Evolutionary conservation across 2,329 filamentous ascomycete genomes (phyloP), one percentile per base, ranked within the genome.

Genomic region (Colletotrichum siamense): DNA sequence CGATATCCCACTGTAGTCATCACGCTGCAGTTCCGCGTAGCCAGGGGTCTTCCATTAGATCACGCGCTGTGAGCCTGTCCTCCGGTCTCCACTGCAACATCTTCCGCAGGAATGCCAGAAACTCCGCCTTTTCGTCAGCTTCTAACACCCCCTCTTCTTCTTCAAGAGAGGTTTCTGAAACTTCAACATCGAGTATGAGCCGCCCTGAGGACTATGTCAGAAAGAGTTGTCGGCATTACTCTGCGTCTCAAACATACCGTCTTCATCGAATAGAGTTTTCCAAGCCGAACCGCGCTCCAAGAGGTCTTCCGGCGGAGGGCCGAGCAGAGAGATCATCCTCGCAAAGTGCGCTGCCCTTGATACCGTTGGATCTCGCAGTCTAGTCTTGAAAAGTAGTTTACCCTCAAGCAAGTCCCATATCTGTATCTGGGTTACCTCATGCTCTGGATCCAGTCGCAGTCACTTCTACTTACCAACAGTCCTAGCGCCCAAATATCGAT

Each of bases 241-340:
- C 8, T 12, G 28, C 0, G 18, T 24, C 12, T 12, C 24, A 1
- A 4, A 49, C 73, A 67, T 36, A 79, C 79, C 81, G 39, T 79
- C 69, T n/a, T 66, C 61, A 61, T 80, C 81, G 66, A 80, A 82
- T 24, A 78, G 81, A 16, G 72, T 62, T 15, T 69, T 67, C 66
- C 74, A 79, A 2, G 69, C 76, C 6, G 80, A 78, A 57, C 83
- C 85, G 4, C 82, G 79, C 64, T 81, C 61, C 55, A 87, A 65
- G 55, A 87, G 84, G 3, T 81, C 79, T 63, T 75, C 78, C 3
- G 83, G 83, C 3, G 85, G 86, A 2, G 79, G 82, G 0, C 85
- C 85, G 72, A 87, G 79, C 9, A 86, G 71, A 4, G 85, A 83
- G 6, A 87, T 81, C 81, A 86, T 85, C 63, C 82, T 80, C 2